Conservation (phyloP, 2,329 filamentous ascomycete species). For the Epichloe gansuensis region DNA sequence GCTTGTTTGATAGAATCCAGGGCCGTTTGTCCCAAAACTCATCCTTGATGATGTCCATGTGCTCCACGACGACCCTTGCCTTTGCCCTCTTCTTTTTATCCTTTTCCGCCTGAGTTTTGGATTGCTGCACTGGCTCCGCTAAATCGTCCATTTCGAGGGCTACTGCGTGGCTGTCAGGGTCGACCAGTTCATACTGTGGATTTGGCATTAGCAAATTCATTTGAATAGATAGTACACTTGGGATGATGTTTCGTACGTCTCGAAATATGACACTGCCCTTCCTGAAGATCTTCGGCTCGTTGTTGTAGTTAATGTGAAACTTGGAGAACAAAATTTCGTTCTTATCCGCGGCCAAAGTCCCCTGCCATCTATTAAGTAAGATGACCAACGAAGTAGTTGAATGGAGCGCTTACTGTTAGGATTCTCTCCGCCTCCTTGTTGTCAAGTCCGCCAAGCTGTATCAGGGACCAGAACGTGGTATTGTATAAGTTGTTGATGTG, state of each 20-base stretch:
- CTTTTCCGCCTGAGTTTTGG: constrained; percentile 73
- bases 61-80: constrained; percentile 67
- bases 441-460: constrained; percentile 64
- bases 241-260: constrained; percentile 41
- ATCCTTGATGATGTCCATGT: constrained; percentile 90
- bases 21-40: constrained; percentile 84
- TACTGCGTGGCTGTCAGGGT: constrained; percentile 38
- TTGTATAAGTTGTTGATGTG: constrained; percentile 99
- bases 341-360: constrained; percentile 76
- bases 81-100: constrained; percentile 72
- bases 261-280: constrained; percentile 88
- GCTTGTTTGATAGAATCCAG: constrained; percentile 69
- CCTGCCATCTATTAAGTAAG: constrained; percentile 35
- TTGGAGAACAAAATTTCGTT: constrained; percentile 87
- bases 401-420: constrained; percentile 44
- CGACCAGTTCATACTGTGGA: constrained; percentile 57
- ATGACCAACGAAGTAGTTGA: not conserved
- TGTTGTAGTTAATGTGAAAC: constrained; percentile 95
- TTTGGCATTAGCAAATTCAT: not conserved
- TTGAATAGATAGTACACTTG: not conserved
- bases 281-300: constrained; percentile 81
- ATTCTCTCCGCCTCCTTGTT: constrained; percentile 69
- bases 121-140: constrained; percentile 45
- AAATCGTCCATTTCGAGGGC: constrained; percentile 34
- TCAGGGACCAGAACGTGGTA: constrained; percentile 86